Base-by-base conservation (phyloP, 345 rosid species). In the Theobroma cacao region DNA sequence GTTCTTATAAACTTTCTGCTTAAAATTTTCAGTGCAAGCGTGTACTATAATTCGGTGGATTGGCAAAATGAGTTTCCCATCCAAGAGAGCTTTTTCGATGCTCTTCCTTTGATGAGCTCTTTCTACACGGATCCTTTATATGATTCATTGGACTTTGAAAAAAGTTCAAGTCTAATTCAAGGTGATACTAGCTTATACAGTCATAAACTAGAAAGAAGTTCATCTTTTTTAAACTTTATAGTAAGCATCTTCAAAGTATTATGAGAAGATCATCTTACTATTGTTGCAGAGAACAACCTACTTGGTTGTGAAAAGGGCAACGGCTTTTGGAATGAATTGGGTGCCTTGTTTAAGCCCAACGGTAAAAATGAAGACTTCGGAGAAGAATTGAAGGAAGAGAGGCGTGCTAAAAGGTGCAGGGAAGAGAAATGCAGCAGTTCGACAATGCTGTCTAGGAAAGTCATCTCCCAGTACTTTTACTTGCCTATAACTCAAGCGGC, bases 401-500 rank as follows among this genome's bases (percentile, higher is more conserved):
- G 45, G 24, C 80, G 18, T 3, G n/a, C 1, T 0, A 72, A 47
- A 56, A 79, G 78, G 18, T 38, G 50, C 72, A 74, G 28, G 55
- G 84, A 63, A 26, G 70, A 36, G 40, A 76, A 65, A 22, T 41
- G 31, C 30, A 65, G 48, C 34, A 10, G 6, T 56, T 3, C 76
- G 31, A 58, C 81, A 70, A 48, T 14, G 5, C 61, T 92, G 30
- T 58, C 91, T 0, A 86, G 86, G 74, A 69, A 88, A n/a, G 38
- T 24, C 1, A 75, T 92, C 3, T 82, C 82, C 4, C 68, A 76
- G 71, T 88, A 87, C 52, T 92, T 84, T 41, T 85, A 90, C 86
- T 87, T 88, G 90, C 92, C 94, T 0, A 90, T 91, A 13, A 83
- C 88, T 1, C 86, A 86, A 74, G 97, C 97, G 0, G 94, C 97